These are phyloP conservation scores for Backusella tuberculispora DNA, from an alignment of 192 early-diverging fungal species.

Conservation along the genomic window DNA sequence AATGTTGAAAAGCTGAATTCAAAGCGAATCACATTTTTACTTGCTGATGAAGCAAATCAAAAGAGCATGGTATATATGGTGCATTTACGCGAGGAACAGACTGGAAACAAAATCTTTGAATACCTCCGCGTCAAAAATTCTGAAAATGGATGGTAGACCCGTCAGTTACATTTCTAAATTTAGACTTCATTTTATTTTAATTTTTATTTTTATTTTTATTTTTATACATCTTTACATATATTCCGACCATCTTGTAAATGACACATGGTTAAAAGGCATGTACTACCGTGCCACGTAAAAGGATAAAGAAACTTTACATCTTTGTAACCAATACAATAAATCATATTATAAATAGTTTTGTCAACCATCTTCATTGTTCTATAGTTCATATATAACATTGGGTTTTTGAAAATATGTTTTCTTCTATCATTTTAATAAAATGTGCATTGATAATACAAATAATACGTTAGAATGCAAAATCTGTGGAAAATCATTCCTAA, in stretches of 20 bases:
- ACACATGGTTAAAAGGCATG: neutral
- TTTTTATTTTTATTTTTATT: slow-evolving; percentile 8
- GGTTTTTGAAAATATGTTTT: neutral
- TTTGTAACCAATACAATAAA: slow-evolving; percentile 17
- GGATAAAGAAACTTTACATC: slow-evolving; percentile 11
- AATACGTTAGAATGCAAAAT: slow-evolving; percentile 9
- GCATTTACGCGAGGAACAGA: slow-evolving; percentile 57
- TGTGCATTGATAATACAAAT: neutral
- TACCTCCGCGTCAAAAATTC: slow-evolving; percentile 42
- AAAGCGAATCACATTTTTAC: slow-evolving; percentile 52
- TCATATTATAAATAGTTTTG: slow-evolving; percentile 15
- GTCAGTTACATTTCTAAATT: neutral
- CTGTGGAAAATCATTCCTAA: slow-evolving; percentile 26
- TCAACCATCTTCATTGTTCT: slow-evolving; percentile 13
- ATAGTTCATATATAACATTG: slow-evolving; percentile 2
- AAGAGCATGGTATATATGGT: slow-evolving; percentile 58
- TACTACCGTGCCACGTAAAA: neutral
- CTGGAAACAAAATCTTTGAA: slow-evolving; percentile 50
- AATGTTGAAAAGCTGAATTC: slow-evolving; percentile 50
- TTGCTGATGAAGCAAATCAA: slow-evolving; percentile 46
- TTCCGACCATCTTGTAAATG: slow-evolving; percentile 9
- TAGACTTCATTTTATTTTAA: neutral
- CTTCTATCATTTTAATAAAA: neutral
- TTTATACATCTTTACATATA: slow-evolving; percentile 7
- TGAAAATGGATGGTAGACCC: slow-evolving; percentile 27